Evolutionary conservation across 2,329 filamentous ascomycete genomes (phyloP).

Genomic region (Akanthomyces uredinophilus): DNA sequence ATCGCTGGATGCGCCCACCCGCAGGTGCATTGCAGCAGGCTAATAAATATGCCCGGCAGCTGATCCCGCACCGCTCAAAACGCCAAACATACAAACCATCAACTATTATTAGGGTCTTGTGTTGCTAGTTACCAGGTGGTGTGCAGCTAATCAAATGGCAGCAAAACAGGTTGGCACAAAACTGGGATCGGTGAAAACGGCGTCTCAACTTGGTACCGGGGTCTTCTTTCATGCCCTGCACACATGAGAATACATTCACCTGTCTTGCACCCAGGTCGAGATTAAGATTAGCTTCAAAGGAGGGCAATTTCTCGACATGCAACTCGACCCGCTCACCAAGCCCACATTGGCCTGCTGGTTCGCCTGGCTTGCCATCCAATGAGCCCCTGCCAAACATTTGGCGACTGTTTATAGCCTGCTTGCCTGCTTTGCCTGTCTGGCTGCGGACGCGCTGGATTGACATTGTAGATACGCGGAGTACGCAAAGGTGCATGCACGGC

Average conservation of each 20-base stretch:
- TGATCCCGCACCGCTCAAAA: too few relatives aligned
- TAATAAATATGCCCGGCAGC: too few relatives aligned
- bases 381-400: neutral
- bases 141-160: too few relatives aligned
- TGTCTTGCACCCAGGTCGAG: neutral
- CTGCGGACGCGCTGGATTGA: neutral
- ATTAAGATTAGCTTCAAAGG: neutral
- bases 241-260: neutral
- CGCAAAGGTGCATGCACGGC: neutral
- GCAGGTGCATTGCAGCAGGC: neutral
- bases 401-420: neutral
- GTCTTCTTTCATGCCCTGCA: neutral
- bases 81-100: too few relatives aligned
- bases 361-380: neutral
- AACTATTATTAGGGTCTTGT: too few relatives aligned
- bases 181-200: neutral
- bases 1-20: neutral
- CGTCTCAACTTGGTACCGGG: neutral
- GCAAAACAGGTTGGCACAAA: neutral
- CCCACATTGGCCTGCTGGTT: neutral
- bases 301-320: conserved; percentile 9
- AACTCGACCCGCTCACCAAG: conserved; percentile 7
- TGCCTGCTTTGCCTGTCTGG: too few relatives aligned
- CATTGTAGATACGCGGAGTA: neutral
- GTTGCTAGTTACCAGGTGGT: neutral